Evolutionary conservation across 768 basidiomycete genomes (phyloP).

Genomic region (Boletus sp.): DNA sequence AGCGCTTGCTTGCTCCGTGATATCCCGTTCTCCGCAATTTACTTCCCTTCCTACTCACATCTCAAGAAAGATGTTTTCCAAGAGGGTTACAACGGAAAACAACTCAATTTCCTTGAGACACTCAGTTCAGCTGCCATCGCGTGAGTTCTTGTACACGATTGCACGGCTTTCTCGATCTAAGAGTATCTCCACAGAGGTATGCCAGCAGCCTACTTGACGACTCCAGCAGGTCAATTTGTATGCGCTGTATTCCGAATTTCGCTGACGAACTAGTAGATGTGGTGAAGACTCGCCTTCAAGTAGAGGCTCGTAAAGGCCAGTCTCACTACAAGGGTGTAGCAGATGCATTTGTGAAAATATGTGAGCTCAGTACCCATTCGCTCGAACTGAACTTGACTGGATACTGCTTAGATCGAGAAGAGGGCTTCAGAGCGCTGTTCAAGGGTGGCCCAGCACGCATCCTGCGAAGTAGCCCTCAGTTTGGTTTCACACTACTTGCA

Average conservation of each 20-base stretch:
- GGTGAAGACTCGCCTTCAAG: slow-evolving; percentile 94
- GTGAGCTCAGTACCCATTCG: slow-evolving; percentile 44
- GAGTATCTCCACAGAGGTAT: slow-evolving; percentile 67
- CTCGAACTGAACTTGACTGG: slow-evolving; percentile 9
- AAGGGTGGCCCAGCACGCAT: slow-evolving; percentile 90
- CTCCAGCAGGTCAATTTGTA: slow-evolving; percentile 69
- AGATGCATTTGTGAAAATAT: slow-evolving; percentile 91
- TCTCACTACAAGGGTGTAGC: slow-evolving; percentile 86
- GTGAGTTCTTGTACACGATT: slow-evolving; percentile 45
- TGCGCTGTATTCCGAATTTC: slow-evolving; percentile 3
- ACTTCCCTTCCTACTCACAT: slow-evolving; percentile 86
- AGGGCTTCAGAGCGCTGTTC: slow-evolving; percentile 86
- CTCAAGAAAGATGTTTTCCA: slow-evolving; percentile 92
- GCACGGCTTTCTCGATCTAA: slow-evolving; percentile 27
- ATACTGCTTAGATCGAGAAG: slow-evolving; percentile 65
- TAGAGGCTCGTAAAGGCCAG: slow-evolving; percentile 88
- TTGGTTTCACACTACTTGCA: slow-evolving; percentile 88
- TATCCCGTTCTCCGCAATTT: slow-evolving; percentile 95
- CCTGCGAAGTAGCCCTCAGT: slow-evolving; percentile 87
- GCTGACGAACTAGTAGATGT: slow-evolving; percentile 61
- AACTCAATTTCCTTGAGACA: slow-evolving; percentile 87
- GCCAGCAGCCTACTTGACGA: slow-evolving; percentile 94
- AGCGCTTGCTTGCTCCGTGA: slow-evolving; percentile 92
- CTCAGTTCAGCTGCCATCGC: slow-evolving; percentile 77
- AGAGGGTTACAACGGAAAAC: slow-evolving; percentile 95